A percentile compares a stretch with the other conserved stretches of the same genome.
Conservation (phyloP, 768 basidiomycete species). For the Thelephora ganbajun region DNA sequence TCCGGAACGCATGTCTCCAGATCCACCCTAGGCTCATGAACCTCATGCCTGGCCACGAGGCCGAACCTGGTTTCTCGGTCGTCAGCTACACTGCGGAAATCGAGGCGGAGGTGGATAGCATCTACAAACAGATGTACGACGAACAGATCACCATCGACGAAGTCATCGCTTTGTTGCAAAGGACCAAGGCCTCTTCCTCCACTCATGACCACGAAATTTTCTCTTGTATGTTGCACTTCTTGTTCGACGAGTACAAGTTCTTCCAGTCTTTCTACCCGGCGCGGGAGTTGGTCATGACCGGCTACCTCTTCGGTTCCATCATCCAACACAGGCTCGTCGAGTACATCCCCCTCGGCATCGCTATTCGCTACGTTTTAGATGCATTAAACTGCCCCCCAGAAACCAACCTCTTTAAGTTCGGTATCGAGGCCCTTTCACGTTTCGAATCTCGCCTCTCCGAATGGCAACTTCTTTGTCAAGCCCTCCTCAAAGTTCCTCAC, state of each 20-base stretch:
- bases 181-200: conserved; percentile 71
- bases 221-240: conserved; percentile 98
- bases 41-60: conserved; percentile 71
- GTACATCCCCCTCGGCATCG: conserved; percentile 88
- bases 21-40: conserved; percentile 95
- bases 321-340: conserved; percentile 91
- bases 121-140: conserved; percentile 98
- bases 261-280: conserved; percentile 93
- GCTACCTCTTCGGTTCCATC: conserved; percentile 89
- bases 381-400: conserved; percentile 85
- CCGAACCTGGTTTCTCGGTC: conserved; percentile 84
- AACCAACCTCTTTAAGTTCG: conserved; percentile 91
- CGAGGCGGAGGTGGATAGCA: conserved; percentile 84
- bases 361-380: conserved; percentile 91
- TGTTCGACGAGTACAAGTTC: conserved; percentile 99
- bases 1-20: conserved; percentile 86
- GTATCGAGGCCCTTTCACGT: conserved; percentile 75
- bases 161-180: conserved; percentile 78
- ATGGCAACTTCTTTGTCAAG: conserved; percentile 88
- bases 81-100: conserved; percentile 81
- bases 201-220: conserved; percentile 89
- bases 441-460: conserved; percentile 82
- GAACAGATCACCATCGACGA: conserved; percentile 91
- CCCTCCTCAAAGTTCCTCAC: conserved; percentile 76
- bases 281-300: conserved; percentile 91